These are phyloP conservation scores for Hordeum vulgare DNA, from an alignment of 176 grass and related monocot species.

Conservation along the genomic window MorexV3_pseudomolecules_assembly NC_058520.1:553875562-553876061, in stretches of 20 bases:
- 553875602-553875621: conserved; percentile 28
- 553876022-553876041: conserved; percentile 39
- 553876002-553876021: conserved; percentile 37
- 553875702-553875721: conserved; percentile 62
- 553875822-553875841: conserved; percentile 17
- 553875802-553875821: conserved; percentile 48
- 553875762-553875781: neutral
- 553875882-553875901: conserved; percentile 70
- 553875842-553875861: conserved; percentile 31
- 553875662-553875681: conserved; percentile 30
- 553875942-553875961: conserved; percentile 38
- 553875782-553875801: neutral
- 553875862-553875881: conserved; percentile 33
- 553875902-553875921: conserved; percentile 35
- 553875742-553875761: neutral
- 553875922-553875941: conserved; percentile 24
- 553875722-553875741: neutral
- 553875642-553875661: neutral
- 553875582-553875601: conserved; percentile 65
- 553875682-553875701: conserved; percentile 61
- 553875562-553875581: conserved; percentile 45
- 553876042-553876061: conserved; percentile 43
- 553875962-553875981: conserved; percentile 13
- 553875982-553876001: conserved; percentile 41
- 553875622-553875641: conserved; percentile 34